Conservation (phyloP, 2,329 filamentous ascomycete species). For the Aspergillus pseudoterreus region DNA sequence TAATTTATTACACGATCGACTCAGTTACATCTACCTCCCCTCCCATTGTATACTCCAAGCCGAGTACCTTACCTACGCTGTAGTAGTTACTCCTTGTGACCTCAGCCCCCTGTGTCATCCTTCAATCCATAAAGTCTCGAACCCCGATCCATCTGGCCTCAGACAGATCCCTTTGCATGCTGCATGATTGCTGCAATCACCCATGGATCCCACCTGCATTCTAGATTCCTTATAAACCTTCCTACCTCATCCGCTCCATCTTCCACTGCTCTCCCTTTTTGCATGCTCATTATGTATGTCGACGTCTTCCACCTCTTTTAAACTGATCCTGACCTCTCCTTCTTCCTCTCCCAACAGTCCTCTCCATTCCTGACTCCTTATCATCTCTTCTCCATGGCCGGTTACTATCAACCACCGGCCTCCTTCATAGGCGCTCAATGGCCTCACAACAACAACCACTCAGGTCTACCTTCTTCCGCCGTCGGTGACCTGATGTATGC, state of each 20-base stretch:
- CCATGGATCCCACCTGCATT: constrained; percentile 17
- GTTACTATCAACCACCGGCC: constrained; percentile 25
- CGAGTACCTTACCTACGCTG: no score
- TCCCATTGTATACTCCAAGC: no score
- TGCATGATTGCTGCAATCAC: constrained; percentile 15
- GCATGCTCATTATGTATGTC: constrained; percentile 12
- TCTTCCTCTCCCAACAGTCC: background rate
- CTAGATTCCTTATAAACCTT: constrained; percentile 16
- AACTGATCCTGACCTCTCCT: background rate
- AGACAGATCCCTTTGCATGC: constrained; percentile 18
- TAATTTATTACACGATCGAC: background rate
- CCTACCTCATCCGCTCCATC: constrained; percentile 5
- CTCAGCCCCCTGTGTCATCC: constrained; percentile 20
- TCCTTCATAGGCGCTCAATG: constrained; percentile 26
- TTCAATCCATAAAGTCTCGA: constrained; percentile 14
- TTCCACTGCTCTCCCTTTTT: constrained; percentile 1
- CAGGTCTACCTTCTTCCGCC: constrained; percentile 16
- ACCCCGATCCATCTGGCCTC: constrained; percentile 12
- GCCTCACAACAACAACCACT: constrained; percentile 16
- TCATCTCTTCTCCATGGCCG: constrained; percentile 25
- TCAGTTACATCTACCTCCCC: no score
- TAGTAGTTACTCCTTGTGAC: constrained; percentile 14
- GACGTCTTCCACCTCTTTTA: background rate
- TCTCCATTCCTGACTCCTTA: background rate
- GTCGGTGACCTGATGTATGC: constrained; percentile 44